Evolutionary conservation across 768 basidiomycete species (phyloP), one percentile per base, ranked within the genome.

Genomic region (Artomyces pyxidatus): DNA sequence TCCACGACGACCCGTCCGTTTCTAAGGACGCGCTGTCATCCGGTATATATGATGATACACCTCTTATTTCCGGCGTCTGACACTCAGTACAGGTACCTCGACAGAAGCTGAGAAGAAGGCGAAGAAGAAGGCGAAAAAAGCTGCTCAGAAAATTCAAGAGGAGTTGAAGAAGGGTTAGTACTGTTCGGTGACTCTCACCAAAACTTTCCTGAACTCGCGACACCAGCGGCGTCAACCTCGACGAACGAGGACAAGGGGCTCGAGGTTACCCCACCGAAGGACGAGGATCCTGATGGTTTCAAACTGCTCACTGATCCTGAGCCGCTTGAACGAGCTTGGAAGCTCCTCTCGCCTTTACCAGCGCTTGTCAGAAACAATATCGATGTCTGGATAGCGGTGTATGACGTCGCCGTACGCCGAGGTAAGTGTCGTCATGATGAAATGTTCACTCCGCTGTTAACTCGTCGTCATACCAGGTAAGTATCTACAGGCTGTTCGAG

Each of bases 111-210:
- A 82, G 65, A 88, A 88, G 64, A 88, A 89, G 62, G 85, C 85
- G 0, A 83, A 83, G 62, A 89, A 88, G 66, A 91, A 87, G 64
- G 88, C 87, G 11, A 91, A 89, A 67, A 91, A 88, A 63, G 76
- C 83, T 0, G 82, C 81, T 1, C 72, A 73, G 53, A 86, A 81
- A 58, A 70, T 70, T 0, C 72, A 77, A 52, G 85, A 85, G 45
- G 84, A 86, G 39, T 66, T 66, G 48, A 87, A 88, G 66, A 89
- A 89, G 71, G 72, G 88, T 87, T 56, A 28, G 52, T 45, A 41
- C 39, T 14, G 44, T 48, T 53, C 29, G 19, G 37, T 46, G 17
- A 21, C 23, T 51, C 49, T 45, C 45, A 37, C 7, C 37, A 17
- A 14, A 35, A 32, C 28, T 45, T 17, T 54, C 53, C 58, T 51